Evolutionary conservation across 23 red algal species (phyloP).

Genomic region (Gracilaria domingensis): DNA sequence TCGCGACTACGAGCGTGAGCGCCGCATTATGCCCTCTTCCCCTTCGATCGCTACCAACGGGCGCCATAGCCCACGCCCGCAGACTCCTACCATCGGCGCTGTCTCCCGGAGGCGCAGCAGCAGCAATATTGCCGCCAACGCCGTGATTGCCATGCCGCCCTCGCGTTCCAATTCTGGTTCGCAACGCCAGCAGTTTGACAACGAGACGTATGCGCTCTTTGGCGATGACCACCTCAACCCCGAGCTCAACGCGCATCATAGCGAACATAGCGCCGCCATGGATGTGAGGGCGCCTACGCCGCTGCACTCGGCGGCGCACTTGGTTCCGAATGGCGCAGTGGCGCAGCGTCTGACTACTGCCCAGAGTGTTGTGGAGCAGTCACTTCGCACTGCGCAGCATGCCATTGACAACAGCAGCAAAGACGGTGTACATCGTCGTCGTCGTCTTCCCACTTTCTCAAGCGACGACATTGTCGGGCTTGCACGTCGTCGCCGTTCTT

Average conservation of each 20-base stretch:
- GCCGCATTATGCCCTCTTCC: constrained; percentile 7
- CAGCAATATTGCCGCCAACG: constrained; percentile 35
- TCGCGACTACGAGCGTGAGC: not conserved
- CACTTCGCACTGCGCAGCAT: constrained; percentile 19
- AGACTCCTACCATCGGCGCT: not conserved
- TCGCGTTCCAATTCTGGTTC: constrained; percentile 30
- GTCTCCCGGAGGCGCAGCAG: not conserved
- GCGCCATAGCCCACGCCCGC: constrained; percentile 32
- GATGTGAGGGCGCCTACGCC: not conserved
- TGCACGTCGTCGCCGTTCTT: constrained; percentile 15
- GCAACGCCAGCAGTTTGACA: constrained; percentile 30
- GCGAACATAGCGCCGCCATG: not conserved
- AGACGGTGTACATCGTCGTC: not conserved
- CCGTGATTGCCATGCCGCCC: constrained; percentile 38
- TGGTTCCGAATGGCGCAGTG: constrained; percentile 25
- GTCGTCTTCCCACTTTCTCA: constrained; percentile 18
- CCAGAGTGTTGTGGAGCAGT: constrained; percentile 31
- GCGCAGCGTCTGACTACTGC: constrained; percentile 14
- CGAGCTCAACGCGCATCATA: constrained; percentile 9
- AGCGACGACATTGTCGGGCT: constrained; percentile 23
- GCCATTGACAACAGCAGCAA: constrained; percentile 16
- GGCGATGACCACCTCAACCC: constrained; percentile 47
- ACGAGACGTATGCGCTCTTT: constrained; percentile 61
- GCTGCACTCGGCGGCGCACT: constrained; percentile 26
- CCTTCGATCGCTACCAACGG: not conserved